Base-by-base conservation (phyloP, 1,284 basidiomycete genomes). In the Pyrrhoderma noxium region DNA sequence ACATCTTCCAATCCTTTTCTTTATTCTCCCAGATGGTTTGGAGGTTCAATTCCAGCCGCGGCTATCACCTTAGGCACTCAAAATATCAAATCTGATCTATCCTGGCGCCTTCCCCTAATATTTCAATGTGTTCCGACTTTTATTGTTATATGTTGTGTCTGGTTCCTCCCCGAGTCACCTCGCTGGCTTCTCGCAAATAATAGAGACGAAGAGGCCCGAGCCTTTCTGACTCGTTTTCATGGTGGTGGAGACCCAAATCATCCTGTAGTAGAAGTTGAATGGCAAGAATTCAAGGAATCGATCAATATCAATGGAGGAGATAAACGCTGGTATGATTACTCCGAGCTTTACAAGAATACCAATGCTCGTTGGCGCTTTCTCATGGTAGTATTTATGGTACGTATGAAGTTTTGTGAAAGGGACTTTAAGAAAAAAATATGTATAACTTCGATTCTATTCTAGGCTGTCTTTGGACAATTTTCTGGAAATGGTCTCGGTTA, bases 301-400 rank as follows among this genome's bases (percentile, higher is more conserved):
- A 74, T 82, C 50, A 65, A 67, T 36, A 55, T 73, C 5, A 71
- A 79, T 58, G 80, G 74, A 19, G 74, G 75, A 13, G 80, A 84
- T 64, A 82, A 82, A 64, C 68, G 75, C 49, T 81, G 78, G 77
- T 80, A 73, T 71, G 74, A 77, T 56, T 76, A 74, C 58, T 70
- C 67, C 8, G 75, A 67, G 45, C 67, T 77, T 19, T 66, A 73
- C 58, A 71, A 71, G 50, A 74, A 70, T 9, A 60, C 57, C n/a
- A 74, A 72, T 54, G 69, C 72, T 5, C 66, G 74, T 25, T 76
- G 75, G 57, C 63, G 76, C 49, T 72, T 69, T 7, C 69, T 69
- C 55, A 69, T 75, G 70, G 71, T 75, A 62, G 53, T 75, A 8
- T 62, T 76, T 40, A 76, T 76, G 71, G 58, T 55, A 31, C 14